Evolutionary conservation across 306 rosid genomes (phyloP).

Genomic region (Pyrus bretschneideri): DNA sequence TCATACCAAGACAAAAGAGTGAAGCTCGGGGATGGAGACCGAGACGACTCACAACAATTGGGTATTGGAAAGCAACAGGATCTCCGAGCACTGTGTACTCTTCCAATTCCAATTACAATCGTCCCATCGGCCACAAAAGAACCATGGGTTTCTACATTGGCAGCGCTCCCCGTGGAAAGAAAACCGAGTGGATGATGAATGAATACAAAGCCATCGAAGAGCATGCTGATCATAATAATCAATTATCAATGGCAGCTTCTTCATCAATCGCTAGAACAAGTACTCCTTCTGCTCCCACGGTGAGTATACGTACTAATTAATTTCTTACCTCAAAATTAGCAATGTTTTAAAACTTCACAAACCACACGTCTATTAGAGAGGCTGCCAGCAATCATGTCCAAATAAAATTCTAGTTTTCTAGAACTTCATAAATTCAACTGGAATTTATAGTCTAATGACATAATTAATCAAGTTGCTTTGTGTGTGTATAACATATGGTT

Average conservation of each 20-base stretch:
- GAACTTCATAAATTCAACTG: no score
- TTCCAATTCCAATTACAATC: conserved; percentile 16
- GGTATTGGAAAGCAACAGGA: conserved; percentile 92
- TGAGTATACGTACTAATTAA: background rate
- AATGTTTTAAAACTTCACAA: no score
- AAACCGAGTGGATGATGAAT: conserved; percentile 95
- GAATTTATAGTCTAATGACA: no score
- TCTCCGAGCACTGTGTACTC: conserved; percentile 71
- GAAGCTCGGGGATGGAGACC: conserved; percentile 91
- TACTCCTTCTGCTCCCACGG: background rate
- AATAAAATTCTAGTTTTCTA: no score
- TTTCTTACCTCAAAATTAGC: no score
- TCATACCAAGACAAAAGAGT: conserved; percentile 70
- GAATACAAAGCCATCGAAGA: conserved; percentile 58
- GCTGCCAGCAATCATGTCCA: no score
- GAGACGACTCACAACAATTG: conserved; percentile 54
- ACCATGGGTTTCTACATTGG: conserved; percentile 89
- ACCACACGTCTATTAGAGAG: no score
- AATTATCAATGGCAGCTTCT: background rate
- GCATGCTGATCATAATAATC: background rate
- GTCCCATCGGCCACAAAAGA: conserved; percentile 54
- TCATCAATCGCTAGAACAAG: conserved; percentile 9
- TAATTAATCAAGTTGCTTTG: no score
- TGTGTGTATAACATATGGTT: no score
- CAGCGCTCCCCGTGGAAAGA: conserved; percentile 64